Evolutionary conservation across 192 early-diverging fungal genomes (phyloP), one percentile per base, ranked within the genome.

Genomic region (Thamnidium elegans): DNA sequence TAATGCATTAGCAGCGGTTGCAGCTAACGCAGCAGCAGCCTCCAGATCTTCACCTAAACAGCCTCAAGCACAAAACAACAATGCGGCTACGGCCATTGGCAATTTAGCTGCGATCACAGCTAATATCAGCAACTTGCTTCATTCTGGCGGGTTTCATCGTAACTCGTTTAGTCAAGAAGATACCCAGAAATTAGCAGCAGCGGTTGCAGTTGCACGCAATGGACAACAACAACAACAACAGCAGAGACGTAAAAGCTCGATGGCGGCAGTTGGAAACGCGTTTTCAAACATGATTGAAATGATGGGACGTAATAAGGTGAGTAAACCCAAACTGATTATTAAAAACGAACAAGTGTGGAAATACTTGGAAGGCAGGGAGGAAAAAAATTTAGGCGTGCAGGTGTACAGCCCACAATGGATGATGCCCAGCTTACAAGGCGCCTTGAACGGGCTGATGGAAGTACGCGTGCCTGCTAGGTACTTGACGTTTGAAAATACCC

Each of bases 401-500:
- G 62, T 78, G 9, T 84, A 84, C 58, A 66, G 76, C 31, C 75
- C 83, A 9, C 47, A 72, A 1, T 36, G 73, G 26, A 58, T 83
- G 17, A 53, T 86, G 19, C 84, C 84, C 11, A 67, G 58, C 7
- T 65, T 86, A 32, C 73, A 86, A 58, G 70, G 72, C 0, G 62
- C 69, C 23, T 70, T 81, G 50, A 86, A 89, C 68, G 78, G 77
- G 0, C 63, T 84, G 5, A 55, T 92, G 20, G 86, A 90, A 50
- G 79, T 93, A 2, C 81, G 87, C 5, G 65, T 93, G 9, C 81
- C 88, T 3, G 86, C 87, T 7, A 67, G 78, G 19, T 81, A 82
- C 58, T 67, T 92, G 55, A 82, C 80, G 0, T 92, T 79, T 65
- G 62, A 76, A 32, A 92, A 92, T 68, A 54, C 74, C 7, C 86